Evolutionary conservation across 805 yeast genomes (phyloP).

Genomic region (Saccharomycopsis microspora): DNA sequence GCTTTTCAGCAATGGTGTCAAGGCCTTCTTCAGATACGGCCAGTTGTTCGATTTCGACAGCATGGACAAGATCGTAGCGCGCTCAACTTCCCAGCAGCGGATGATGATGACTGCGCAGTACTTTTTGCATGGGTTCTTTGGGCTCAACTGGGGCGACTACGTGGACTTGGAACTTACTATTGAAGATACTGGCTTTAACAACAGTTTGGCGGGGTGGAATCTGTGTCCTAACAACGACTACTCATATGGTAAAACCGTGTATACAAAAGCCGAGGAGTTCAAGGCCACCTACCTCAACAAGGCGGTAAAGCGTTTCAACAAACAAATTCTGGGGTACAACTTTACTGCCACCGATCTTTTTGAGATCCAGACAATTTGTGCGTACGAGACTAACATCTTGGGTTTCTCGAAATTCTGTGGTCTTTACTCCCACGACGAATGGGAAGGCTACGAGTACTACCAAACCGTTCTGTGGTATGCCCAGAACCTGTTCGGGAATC

Average conservation of each 20-base stretch:
- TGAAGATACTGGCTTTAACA: slow-evolving; percentile 17
- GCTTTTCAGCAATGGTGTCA: slow-evolving; percentile 18
- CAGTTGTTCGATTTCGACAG: slow-evolving; percentile 13
- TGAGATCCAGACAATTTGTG: slow-evolving; percentile 51
- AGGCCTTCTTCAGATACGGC: slow-evolving; percentile 17
- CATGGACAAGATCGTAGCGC: slow-evolving; percentile 15
- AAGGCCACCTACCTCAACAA: slow-evolving; percentile 29
- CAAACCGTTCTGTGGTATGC: slow-evolving; percentile 51
- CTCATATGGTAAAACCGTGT: slow-evolving; percentile 7
- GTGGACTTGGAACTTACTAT: slow-evolving; percentile 17
- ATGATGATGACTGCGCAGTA: slow-evolving; percentile 34
- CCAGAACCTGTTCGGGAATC: slow-evolving; percentile 51
- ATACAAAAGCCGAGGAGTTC: slow-evolving; percentile 2
- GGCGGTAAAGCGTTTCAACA: slow-evolving; percentile 48
- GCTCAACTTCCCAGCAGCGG: slow-evolving; percentile 34
- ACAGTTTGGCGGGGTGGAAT: slow-evolving; percentile 16
- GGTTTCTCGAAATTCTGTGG: slow-evolving; percentile 63
- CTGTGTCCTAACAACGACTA: slow-evolving; percentile 14
- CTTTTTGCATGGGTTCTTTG: slow-evolving; percentile 39
- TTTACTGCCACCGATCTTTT: slow-evolving; percentile 41
- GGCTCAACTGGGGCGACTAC: slow-evolving; percentile 20
- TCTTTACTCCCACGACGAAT: slow-evolving; percentile 57
- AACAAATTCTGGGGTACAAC: slow-evolving; percentile 41
- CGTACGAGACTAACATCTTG: slow-evolving; percentile 59
- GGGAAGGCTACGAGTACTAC: slow-evolving; percentile 48